Evolutionary conservation across 345 rosid species (phyloP).

Genomic region (Murraya paniculata): DNA sequence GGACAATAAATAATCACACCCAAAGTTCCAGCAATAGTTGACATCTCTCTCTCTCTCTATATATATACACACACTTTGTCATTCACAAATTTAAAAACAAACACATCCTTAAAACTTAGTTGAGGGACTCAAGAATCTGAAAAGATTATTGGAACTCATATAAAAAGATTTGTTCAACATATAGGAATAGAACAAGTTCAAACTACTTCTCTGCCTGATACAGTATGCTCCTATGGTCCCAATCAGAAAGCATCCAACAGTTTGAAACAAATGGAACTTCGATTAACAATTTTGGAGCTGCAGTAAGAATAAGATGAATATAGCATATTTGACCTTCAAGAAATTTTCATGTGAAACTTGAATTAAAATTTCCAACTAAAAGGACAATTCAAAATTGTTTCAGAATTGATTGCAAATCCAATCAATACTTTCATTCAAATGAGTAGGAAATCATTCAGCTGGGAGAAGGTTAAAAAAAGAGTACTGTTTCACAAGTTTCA

Average conservation of each 20-base stretch:
- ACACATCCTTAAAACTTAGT: neutral
- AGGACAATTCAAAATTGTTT: neutral
- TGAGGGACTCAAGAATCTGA: too few species aligned
- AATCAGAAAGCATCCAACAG: neutral
- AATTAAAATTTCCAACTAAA: neutral
- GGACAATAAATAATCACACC: too few species aligned
- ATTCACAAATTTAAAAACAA: neutral
- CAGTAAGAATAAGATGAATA: neutral
- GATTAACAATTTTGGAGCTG: neutral
- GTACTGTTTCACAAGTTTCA: too few species aligned
- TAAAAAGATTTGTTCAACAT: too few species aligned
- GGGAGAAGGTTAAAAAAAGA: too few species aligned
- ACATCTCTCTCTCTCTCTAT: too few species aligned
- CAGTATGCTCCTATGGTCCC: slow-evolving; percentile 1
- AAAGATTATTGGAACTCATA: neutral
- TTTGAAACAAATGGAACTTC: neutral
- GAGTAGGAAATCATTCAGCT: neutral
- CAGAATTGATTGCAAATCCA: neutral
- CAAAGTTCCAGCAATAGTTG: too few species aligned
- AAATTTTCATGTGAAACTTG: neutral
- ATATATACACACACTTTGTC: too few species aligned
- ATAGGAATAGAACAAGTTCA: neutral
- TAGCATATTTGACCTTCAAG: neutral
- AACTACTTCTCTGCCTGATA: neutral
- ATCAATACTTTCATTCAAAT: neutral